These are phyloP conservation scores for Dendrobium nobile DNA, from an alignment of 106 monocot species.

Conservation along the genomic window DNA sequence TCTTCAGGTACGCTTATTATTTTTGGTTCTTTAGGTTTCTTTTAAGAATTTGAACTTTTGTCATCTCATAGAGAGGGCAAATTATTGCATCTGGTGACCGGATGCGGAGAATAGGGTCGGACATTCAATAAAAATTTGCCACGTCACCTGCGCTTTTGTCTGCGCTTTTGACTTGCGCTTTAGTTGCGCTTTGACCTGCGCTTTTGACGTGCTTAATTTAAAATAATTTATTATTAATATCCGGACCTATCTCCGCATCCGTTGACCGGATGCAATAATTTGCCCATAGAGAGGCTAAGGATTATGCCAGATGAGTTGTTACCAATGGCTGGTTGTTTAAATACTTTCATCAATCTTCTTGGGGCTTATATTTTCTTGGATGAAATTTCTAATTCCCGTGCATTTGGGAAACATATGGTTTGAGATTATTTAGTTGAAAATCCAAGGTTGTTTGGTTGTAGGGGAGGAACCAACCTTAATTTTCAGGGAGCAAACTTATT, in stretches of 20 bases:
- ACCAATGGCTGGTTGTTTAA: not conserved
- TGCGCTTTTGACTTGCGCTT: no score
- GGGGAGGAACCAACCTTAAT: no score
- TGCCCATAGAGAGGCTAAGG: not conserved
- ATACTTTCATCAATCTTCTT: not conserved
- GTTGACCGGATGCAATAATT: no score
- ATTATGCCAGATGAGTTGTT: not conserved
- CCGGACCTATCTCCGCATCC: no score
- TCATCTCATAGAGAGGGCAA: not conserved
- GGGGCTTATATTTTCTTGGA: not conserved
- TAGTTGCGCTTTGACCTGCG: no score
- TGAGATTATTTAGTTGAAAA: not conserved
- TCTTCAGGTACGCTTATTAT: slow-evolving; percentile 40
- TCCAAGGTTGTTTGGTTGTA: not conserved
- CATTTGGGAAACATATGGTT: not conserved
- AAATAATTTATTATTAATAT: no score
- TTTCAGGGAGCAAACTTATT: no score
- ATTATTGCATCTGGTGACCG: no score
- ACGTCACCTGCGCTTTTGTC: no score
- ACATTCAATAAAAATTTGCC: no score
- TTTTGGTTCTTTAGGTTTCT: not conserved
- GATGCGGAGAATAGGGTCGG: no score
- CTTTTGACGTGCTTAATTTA: no score
- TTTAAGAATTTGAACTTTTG: not conserved
- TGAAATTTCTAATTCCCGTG: not conserved